Conservation (phyloP, 306 rosid genomes). For the Oemleria cerasiformis region DNA sequence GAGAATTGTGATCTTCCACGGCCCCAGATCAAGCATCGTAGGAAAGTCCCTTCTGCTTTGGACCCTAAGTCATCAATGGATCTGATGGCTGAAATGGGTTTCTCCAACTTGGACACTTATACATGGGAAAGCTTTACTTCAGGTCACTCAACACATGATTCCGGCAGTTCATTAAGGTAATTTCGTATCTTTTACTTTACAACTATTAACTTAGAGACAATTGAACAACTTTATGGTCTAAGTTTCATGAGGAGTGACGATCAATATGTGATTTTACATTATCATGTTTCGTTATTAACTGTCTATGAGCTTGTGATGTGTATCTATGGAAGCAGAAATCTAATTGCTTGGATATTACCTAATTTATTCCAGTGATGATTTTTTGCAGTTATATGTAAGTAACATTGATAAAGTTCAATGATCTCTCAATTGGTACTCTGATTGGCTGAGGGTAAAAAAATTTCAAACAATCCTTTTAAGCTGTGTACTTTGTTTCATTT, state of each 20-base stretch:
- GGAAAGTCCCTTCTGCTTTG: slow-evolving; percentile 27
- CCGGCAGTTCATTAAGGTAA: slow-evolving; percentile 46
- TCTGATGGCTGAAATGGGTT: slow-evolving; percentile 37
- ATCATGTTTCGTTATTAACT: no score
- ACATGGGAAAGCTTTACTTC: slow-evolving; percentile 40
- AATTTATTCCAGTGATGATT: background rate
- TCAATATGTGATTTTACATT: background rate
- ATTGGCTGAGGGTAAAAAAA: no score
- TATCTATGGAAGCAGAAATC: background rate
- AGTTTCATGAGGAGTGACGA: background rate
- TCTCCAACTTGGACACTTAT: slow-evolving; percentile 33
- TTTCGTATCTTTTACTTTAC: slow-evolving; percentile 13
- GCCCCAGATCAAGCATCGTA: slow-evolving; percentile 46
- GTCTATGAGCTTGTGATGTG: background rate
- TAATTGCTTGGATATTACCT: background rate
- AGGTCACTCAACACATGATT: slow-evolving; percentile 42
- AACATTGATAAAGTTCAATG: background rate
- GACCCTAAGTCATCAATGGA: slow-evolving; percentile 43
- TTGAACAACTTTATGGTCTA: background rate
- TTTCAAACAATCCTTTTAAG: background rate
- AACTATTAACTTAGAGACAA: background rate
- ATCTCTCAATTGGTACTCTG: background rate
- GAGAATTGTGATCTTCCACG: slow-evolving; percentile 91
- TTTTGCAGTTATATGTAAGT: background rate
- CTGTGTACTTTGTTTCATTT: slow-evolving; percentile 19